Evolutionary conservation across 2,329 filamentous ascomycete species (phyloP).

Genomic region (Colletotrichum theobromicola): DNA sequence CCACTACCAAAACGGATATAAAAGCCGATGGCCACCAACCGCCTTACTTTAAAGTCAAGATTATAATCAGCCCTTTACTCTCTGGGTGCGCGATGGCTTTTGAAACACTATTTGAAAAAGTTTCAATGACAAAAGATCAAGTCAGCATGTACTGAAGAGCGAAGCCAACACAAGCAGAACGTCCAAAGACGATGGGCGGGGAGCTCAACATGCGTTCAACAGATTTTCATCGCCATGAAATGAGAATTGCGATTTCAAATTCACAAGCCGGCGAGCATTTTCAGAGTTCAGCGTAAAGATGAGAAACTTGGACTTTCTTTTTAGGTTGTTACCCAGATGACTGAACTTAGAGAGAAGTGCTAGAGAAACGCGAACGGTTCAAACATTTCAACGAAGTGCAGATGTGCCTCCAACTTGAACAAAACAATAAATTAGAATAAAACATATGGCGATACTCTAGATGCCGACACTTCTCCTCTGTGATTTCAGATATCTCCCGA

Average conservation of each 20-base stretch:
- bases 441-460: not conserved
- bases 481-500: not conserved
- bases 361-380: not conserved
- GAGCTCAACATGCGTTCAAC: not conserved
- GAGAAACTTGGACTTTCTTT: not conserved
- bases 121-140: not conserved
- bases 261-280: accelerated
- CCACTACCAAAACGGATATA: not conserved
- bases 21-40: not conserved
- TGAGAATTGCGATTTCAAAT: not conserved
- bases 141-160: not conserved
- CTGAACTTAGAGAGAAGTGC: not conserved
- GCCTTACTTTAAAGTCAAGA: not conserved
- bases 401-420: too few species aligned
- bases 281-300: not conserved
- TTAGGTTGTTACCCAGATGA: not conserved
- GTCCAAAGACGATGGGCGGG: not conserved
- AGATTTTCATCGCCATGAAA: not conserved
- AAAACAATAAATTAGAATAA: too few species aligned
- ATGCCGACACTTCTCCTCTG: not conserved
- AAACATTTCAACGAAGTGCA: too few species aligned
- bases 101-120: not conserved
- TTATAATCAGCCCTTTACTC: not conserved
- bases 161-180: not conserved
- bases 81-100: not conserved